Percentiles rank a stretch among this genome's conserved stretches.
Conservation (phyloP, 352 stramenopile genomes). For the Pythium phragmitis region DNA sequence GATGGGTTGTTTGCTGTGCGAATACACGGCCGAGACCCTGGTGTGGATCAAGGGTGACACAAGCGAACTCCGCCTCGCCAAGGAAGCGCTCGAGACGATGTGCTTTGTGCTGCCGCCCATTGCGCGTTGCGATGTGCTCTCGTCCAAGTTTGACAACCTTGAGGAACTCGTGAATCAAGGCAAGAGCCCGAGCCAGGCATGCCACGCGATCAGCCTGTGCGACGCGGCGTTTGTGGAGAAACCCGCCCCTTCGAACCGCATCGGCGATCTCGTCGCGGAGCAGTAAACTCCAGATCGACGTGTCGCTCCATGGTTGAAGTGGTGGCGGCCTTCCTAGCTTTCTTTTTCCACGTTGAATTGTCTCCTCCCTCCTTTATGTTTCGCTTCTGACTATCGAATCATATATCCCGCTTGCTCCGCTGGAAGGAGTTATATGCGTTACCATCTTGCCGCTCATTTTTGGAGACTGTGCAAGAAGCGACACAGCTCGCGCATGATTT, state of each 20-base stretch:
- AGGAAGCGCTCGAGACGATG: constrained; percentile 74
- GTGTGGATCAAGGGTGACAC: constrained; percentile 43
- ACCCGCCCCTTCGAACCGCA: constrained; percentile 2
- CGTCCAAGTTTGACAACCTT: constrained; percentile 77
- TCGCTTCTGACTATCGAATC: not conserved
- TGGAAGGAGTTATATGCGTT: not conserved
- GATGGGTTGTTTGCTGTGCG: constrained; percentile 73
- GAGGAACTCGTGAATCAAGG: constrained; percentile 51
- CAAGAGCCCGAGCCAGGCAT: constrained; percentile 56
- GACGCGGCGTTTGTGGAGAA: constrained; percentile 36
- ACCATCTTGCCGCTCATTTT: not conserved
- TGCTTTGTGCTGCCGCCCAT: constrained; percentile 65
- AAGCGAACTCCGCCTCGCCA: constrained; percentile 54
- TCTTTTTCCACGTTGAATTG: constrained; percentile 2
- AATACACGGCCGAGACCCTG: constrained; percentile 73
- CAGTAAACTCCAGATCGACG: constrained; percentile 15
- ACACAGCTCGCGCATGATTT: constrained; percentile 13
- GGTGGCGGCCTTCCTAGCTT: not conserved
- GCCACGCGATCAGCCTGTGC: constrained; percentile 57
- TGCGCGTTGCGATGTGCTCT: constrained; percentile 62
- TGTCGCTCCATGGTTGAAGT: not conserved
- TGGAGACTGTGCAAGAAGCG: not conserved
- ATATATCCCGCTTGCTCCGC: not conserved
- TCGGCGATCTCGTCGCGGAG: constrained; percentile 11
- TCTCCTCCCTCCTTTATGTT: constrained; percentile 1